A percentile compares a stretch with the other conserved stretches of the same genome.
These are phyloP conservation scores for Colletotrichum sidae DNA, from an alignment of 2,329 filamentous ascomycete genomes.

Conservation along the genomic window DNA sequence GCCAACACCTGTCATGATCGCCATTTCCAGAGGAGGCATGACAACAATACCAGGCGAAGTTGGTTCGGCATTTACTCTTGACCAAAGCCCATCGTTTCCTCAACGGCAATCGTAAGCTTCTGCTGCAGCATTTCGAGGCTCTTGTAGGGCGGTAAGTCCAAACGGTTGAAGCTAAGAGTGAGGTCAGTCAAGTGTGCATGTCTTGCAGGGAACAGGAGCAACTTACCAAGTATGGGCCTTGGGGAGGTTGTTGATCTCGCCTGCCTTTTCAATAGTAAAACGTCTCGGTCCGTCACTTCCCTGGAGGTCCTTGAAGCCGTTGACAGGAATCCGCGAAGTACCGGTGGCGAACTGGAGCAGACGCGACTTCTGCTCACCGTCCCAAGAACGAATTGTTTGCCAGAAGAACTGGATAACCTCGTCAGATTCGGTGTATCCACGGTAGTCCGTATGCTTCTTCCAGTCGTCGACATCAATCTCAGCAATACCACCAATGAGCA, in stretches of 20 bases:
- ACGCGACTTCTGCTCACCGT: conserved; percentile 97
- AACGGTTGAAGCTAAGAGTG: conserved; percentile 85
- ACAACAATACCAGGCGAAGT: not conserved
- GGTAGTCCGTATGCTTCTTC: conserved; percentile 99
- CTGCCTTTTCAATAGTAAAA: conserved; percentile 98
- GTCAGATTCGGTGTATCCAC: conserved; percentile 97
- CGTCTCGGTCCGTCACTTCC: conserved; percentile 94
- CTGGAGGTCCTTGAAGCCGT: conserved; percentile 99
- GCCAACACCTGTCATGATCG: not conserved
- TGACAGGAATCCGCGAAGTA: conserved; percentile 97
- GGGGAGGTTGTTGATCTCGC: conserved; percentile 88
- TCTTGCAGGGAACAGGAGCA: conserved; percentile 3
- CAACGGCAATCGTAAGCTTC: conserved; percentile 96
- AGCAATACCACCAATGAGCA: conserved; percentile 98
- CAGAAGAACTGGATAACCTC: conserved; percentile 99
- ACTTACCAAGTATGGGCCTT: conserved; percentile 98
- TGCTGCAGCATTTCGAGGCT: conserved; percentile 83
- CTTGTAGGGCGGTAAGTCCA: conserved; percentile 96
- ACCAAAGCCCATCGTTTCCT: conserved; percentile 98
- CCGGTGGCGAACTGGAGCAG: conserved; percentile 97
- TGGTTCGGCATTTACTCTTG: conserved; percentile 77
- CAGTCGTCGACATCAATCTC: conserved; percentile 99
- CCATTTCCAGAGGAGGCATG: not conserved
- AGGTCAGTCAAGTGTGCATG: conserved; percentile 38
- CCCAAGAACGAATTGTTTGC: conserved; percentile 97